Base-by-base conservation (phyloP, 108 stramenopile genomes). In the Fragilaria crotonensis region DNA sequence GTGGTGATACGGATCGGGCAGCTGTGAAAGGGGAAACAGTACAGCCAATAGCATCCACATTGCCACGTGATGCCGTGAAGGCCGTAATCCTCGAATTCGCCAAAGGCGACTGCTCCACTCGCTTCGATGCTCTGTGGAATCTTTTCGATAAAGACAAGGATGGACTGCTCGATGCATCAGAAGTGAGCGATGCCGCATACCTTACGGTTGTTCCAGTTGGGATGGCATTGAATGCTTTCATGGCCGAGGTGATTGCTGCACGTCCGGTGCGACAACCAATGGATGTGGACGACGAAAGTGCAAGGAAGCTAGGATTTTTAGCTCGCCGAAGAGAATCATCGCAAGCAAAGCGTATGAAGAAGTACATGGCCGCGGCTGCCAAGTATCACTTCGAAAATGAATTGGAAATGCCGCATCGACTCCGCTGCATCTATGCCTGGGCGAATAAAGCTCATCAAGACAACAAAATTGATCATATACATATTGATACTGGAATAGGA, bases 351-450 rank as follows among this genome's bases (percentile, higher is more conserved):
- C 57, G 44, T 7, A 66, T 90, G 20, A 52, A 45, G 29, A 74
- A 80, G 54, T 59, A 81, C 31, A 86, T 94, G 59, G 33, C 62
- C 19, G 52, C 54, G 18, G 66, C 89, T 0, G 67, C 76, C 36
- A 52, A 59, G 29, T 63, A 64, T 27, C 85, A 87, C 52, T 94
- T 90, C 72, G 75, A 80, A 27, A 77, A 85, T 61, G 89, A 94
- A 52, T 83, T 87, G 20, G 93, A 94, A 71, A 70, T 84, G 32
- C 70, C 83, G 21, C 93, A 94, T 66, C 73, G 93, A 58, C 60
- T 94, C 11, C 74, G 93, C 25, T 90, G 89, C 62, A 81, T 87
- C 50, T 94, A 94, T 61, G 87, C 89, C 2, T 94, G 93, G 93
- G 85, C 89, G 11, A 81, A 89, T 20, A 94, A 94, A 61, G 62